Base-by-base conservation (phyloP, 2,329 filamentous ascomycete genomes). In the Kalaharituber pfeilii region DNA sequence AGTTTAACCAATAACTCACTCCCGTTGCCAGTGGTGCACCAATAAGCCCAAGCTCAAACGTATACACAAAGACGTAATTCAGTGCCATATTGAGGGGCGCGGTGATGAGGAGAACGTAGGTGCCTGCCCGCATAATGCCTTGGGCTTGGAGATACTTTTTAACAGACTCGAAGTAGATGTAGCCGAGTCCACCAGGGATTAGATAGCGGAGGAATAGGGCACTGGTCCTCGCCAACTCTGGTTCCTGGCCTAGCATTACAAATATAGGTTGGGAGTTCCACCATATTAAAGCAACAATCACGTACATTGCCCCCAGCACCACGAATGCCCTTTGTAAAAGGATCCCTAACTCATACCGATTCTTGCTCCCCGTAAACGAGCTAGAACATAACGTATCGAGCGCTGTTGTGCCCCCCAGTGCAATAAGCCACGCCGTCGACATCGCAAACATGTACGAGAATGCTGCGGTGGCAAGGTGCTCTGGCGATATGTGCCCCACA, bases 391-490 rank as follows among this genome's bases (percentile, higher is more conserved):
- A 71, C 0, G 86, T 94, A 66, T 94, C 86, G 44, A 94, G 75
- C 0, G 86, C 86, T 1, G 85, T 94, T 0, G 85, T 88, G 6
- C 86, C 86, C 26, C 86, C 86, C 3, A 94, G 75, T 0, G 81
- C 86, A 56, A 94, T 84, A 33, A 94, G 75, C 86, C 86, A 93
- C 0, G 81, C 86, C 0, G 85, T 86, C 22, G 83, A 80, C 83
- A 89, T 87, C 53, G 86, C 86, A 62, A 94, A 94, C 86, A 94
- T 94, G 71, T 91, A 89, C 1, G 83, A 84, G 64, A 94, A 94
- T 0, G 86, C 86, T 1, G 85, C 82, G 0, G 82, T 84, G 0
- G 86, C 84, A 5, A 94, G 71, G 1, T 86, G 80, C 67, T 91
- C 82, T 1, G 86, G 81, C 0, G 83, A 88, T 0, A 86, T 71